Percentiles rank a stretch among this genome's conserved stretches.
Conservation (phyloP, 495 filamentous ascomycete species). For the Lichenothelia convexa region DNA sequence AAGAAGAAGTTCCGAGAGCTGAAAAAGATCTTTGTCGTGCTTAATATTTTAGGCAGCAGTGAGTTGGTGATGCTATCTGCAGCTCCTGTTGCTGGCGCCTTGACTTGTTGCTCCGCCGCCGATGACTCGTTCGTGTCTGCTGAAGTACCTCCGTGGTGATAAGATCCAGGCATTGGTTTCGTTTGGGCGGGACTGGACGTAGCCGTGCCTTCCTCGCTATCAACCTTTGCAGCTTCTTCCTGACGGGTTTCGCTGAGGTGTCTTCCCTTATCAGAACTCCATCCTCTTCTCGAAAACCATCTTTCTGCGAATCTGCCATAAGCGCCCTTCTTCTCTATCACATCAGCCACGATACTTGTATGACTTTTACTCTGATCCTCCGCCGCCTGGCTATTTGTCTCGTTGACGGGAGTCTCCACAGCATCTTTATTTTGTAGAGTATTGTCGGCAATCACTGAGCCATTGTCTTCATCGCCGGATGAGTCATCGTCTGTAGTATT, state of each 20-base stretch:
- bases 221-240: conserved; percentile 11
- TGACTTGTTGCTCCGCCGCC: background rate
- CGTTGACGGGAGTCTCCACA: background rate
- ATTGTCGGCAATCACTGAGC: conserved; percentile 21
- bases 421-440: conserved; percentile 13
- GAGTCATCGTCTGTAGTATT: conserved; percentile 14
- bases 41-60: conserved; percentile 69
- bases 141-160: background rate
- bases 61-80: conserved; percentile 22
- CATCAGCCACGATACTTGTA: conserved; percentile 60
- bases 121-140: background rate
- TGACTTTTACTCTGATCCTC: conserved; percentile 19
- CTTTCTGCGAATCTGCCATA: conserved; percentile 77
- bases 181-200: background rate
- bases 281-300: conserved; percentile 74
- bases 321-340: conserved; percentile 53
- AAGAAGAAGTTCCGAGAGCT: conserved; percentile 71
- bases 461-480: conserved; percentile 22
- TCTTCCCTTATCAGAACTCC: conserved; percentile 42
- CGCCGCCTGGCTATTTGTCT: conserved; percentile 4
- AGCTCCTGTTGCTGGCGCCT: conserved; percentile 13
- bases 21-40: conserved; percentile 65
- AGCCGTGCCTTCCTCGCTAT: conserved; percentile 3
- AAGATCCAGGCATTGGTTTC: too few relatives aligned
- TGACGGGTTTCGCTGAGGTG: conserved; percentile 36